Evolutionary conservation across 129 eudicot species (phyloP), one percentile per base, ranked within the genome.

Genomic region (Daucus carota): DNA sequence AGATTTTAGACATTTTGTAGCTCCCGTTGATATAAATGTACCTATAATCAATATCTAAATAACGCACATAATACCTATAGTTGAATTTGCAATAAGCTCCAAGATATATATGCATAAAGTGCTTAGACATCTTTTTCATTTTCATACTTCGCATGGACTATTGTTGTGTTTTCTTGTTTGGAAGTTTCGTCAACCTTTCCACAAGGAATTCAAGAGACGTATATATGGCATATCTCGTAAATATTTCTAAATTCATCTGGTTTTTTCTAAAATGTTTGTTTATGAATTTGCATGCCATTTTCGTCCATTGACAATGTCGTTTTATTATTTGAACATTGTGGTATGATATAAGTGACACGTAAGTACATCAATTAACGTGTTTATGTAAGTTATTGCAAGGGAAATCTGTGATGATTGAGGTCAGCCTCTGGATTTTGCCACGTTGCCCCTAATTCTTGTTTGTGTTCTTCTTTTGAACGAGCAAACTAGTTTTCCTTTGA

Each of bases 401-500:
- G n/a, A 57, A 57, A 57, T 57, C 65, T 57, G 14, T 3, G 65
- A 57, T 57, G n/a, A n/a, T n/a, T n/a, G 65, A 57, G 65, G 65
- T 57, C 65, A 57, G 63, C 65, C 31, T n/a, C 16, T 0, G 32
- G 65, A 57, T 57, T 57, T 57, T 1, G 65, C 65, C 65, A 57
- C 63, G 63, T 54, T 10, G 29, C 60, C 29, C 14, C 29, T 22
- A 1, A 22, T 22, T 6, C 9, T 1, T 17, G 18, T 5, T 47
- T 16, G 24, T 0, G 63, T 1, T 22, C 10, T 22, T 52, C 2
- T 47, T 50, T 50, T 20, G n/a, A n/a, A n/a, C n/a, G n/a, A n/a
- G n/a, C n/a, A n/a, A n/a, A n/a, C n/a, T n/a, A n/a, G n/a, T n/a
- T n/a, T n/a, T n/a, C n/a, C n/a, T n/a, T n/a, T n/a, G n/a, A n/a